Percentiles rank a stretch among this genome's conserved stretches.
These are phyloP conservation scores for Theileria luwenshuni DNA, from an alignment of 169 alveolate species.

Conservation along the genomic window DNA sequence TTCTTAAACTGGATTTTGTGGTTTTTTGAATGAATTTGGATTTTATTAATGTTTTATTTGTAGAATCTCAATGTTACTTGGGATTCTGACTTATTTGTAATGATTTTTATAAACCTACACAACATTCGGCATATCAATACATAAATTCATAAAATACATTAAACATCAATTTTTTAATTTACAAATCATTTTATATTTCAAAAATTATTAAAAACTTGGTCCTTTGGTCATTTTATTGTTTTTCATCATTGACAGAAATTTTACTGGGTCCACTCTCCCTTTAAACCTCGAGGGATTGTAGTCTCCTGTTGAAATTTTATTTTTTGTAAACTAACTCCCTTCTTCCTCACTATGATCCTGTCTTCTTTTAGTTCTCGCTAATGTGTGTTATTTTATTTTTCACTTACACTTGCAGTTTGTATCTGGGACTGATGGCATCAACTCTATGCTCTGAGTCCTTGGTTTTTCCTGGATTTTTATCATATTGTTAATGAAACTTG, in stretches of 20 bases:
- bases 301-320: slow-evolving; percentile 3
- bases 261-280: slow-evolving; percentile 64
- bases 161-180: too few relatives aligned
- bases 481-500: background rate
- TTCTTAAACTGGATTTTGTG: background rate
- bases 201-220: slow-evolving; percentile 7
- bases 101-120: too few relatives aligned
- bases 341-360: slow-evolving; percentile 32
- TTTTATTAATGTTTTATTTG: background rate
- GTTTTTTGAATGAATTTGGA: background rate
- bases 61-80: too few relatives aligned
- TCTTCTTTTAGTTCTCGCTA: slow-evolving; percentile 27
- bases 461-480: slow-evolving; percentile 73
- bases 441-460: slow-evolving; percentile 44
- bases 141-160: background rate
- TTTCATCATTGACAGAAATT: slow-evolving; percentile 58
- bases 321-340: slow-evolving; percentile 22
- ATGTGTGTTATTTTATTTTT: slow-evolving; percentile 15
- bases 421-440: slow-evolving; percentile 69
- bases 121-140: background rate
- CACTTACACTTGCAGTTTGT: slow-evolving; percentile 51
- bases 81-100: too few relatives aligned
- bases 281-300: slow-evolving; percentile 32
- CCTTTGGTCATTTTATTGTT: slow-evolving; percentile 26
- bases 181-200: too few relatives aligned